Evolutionary conservation across 2,329 filamentous ascomycete species (phyloP), one percentile per base, ranked within the genome.

Genomic region (Cladophialophora immunda): DNA sequence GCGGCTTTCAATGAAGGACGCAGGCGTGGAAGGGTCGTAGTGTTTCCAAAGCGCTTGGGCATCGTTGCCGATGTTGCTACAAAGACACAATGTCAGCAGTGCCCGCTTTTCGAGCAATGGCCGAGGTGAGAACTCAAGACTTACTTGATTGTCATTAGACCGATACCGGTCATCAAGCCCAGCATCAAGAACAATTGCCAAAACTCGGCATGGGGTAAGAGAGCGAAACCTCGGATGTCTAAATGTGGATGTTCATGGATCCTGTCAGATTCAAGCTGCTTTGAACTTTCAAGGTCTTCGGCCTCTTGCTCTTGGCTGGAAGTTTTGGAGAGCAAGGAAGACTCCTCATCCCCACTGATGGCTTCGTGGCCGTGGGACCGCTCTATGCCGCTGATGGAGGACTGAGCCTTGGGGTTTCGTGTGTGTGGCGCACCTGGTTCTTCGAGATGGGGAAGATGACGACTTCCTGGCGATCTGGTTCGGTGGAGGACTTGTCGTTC

Each of bases 131-230:
- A 22, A 47, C n/a, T n/a, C 41, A 22, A 47, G 41, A 25, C 91
- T 79, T 84, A 97, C 93, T 99, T 99, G 81, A 99, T 99, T 0
- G 94, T 98, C 95, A 99, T 99, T 71, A 99, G 82, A 11, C 95
- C 95, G 73, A 97, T 91, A 60, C 95, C 95, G 4, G 93, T 93
- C 69, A 98, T 83, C n/a, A 97, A 86, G 45, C 90, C 93, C 86
- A 99, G 92, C 72, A 97, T 89, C 65, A 86, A 79, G 78, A 96
- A 98, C 30, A 97, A 81, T 75, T 96, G 91, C 93, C 94, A 98
- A 79, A 98, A 99, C 71, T 96, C 91, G 56, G 89, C 74, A 68
- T 86, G 88, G 61, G 83, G 83, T 34, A 97, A 81, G 76, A 99
- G 84, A 17, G 86, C 85, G 75, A 93, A 83, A 70, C 95, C 95